A percentile compares a stretch with the other conserved stretches of the same genome.
phyloP scores from a whole-genome alignment of 441 rosid species.

The Adansonia madagascariensis region DNA sequence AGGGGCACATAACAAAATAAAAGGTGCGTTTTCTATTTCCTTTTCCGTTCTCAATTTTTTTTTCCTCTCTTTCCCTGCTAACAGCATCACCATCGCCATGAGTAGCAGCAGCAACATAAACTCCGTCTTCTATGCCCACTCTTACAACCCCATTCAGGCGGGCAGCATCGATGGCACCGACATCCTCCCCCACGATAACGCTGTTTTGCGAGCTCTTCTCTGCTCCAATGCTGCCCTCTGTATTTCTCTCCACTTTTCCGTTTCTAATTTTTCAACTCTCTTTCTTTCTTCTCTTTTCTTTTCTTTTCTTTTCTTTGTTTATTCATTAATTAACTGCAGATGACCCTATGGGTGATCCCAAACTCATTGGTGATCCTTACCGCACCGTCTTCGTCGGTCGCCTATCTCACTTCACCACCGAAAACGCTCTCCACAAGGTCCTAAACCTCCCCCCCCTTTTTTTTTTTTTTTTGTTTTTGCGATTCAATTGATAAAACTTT shows the following conservation, averaged over 20 bases:
- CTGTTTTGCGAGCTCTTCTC: constrained; percentile 76
- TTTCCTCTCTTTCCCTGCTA: too few species aligned
- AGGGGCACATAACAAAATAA: too few species aligned
- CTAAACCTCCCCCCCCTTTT: not conserved
- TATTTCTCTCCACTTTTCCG: constrained; percentile 24
- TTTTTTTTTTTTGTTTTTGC: not conserved
- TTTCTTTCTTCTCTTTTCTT: not conserved
- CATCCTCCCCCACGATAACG: constrained; percentile 76
- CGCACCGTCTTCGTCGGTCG: constrained; percentile 81
- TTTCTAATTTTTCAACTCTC: not conserved
- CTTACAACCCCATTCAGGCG: constrained; percentile 90
- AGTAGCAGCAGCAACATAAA: constrained; percentile 44
- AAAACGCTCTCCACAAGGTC: constrained; percentile 69
- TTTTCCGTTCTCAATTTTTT: too few species aligned
- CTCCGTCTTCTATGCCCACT: constrained; percentile 76
- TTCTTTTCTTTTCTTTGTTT: not conserved
- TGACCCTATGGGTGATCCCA: constrained; percentile 84
- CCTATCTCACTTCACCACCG: constrained; percentile 75
- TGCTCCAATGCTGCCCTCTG: constrained; percentile 87
- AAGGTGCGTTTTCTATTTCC: too few species aligned
- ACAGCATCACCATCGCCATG: constrained; percentile 24
- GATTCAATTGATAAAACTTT: not conserved
- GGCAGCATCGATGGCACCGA: constrained; percentile 97
- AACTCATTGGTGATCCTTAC: constrained; percentile 73
- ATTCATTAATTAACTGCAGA: constrained; percentile 45